Base-by-base conservation (phyloP, 1,284 basidiomycete species). In the Ustilago trichophora region DNA sequence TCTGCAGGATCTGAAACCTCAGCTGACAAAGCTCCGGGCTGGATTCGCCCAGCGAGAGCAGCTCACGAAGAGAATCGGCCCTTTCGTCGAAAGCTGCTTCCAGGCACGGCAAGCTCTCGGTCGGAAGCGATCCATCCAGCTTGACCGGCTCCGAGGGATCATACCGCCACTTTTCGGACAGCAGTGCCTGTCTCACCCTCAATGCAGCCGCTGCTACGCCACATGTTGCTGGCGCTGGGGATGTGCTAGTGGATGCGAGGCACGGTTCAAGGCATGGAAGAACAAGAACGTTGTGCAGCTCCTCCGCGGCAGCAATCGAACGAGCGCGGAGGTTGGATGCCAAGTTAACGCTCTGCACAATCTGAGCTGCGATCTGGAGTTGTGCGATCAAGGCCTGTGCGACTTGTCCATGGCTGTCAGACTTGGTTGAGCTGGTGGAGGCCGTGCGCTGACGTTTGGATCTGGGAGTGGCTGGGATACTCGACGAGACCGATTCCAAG, bases 91-190 rank as follows among this genome's bases (percentile, higher is more conserved):
- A 59, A 13, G 55, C 46, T 22, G 27, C 15, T 16, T 65, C 56
- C n/a, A 70, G 53, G 27, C 44, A 52, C 4, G 42, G 10, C 29
- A 70, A 33, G 19, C 52, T 54, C 29, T 70, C 60, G 6, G 45
- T 52, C 6, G 56, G 60, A 2, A 60, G 50, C 2, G 56, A 60
- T 4, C 67, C 67, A 34, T 70, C 62, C 11, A 70, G 67, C 42
- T 56, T 64, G 45, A 65, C 53, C 12, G 60, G 60, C 26, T 65
- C 60, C 4, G 56, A 50, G 11, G 60, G 48, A 24, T 70, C 48
- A 29, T 60, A 53, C 6, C 67, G 67, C 67, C 67, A 70, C 24
- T 62, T 64, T 24, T 59, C 60, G 13, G 50, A 47, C 8, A 70
- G 40, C 21, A 65, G 34, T 4, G 67, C 46, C 16, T 59, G 56